Conservation (phyloP, 768 basidiomycete species). For the Calocybe indica region DNA sequence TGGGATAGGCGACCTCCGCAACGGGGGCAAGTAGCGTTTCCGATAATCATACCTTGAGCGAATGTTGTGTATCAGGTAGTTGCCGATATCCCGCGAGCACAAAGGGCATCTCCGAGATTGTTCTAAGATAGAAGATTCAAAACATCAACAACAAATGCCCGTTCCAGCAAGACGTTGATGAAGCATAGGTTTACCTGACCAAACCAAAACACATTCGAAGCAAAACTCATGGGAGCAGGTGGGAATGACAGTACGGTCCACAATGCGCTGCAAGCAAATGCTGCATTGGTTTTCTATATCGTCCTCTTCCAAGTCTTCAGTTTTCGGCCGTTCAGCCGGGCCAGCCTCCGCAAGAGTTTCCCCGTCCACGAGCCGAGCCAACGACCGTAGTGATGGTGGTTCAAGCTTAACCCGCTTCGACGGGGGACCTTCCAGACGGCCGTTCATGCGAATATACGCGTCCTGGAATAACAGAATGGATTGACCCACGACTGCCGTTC, state of each 20-base stretch:
- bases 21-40: constrained; percentile 70
- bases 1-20: constrained; percentile 45
- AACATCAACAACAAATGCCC: background rate
- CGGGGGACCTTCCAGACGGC: constrained; percentile 19
- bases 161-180: constrained; percentile 2
- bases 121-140: constrained; percentile 28
- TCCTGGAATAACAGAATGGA: too few relatives aligned
- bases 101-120: constrained; percentile 78
- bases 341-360: background rate
- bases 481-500: too few relatives aligned
- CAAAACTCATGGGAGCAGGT: constrained; percentile 91
- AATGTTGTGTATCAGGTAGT: constrained; percentile 75
- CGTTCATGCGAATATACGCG: constrained; percentile 5
- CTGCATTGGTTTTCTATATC: constrained; percentile 62
- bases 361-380: constrained; percentile 2
- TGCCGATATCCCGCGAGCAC: constrained; percentile 61
- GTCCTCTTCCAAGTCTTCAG: constrained; percentile 18
- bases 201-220: constrained; percentile 83
- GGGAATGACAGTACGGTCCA: constrained; percentile 78
- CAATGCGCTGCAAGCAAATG: constrained; percentile 77
- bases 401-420: constrained; percentile 35
- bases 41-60: constrained; percentile 76
- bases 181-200: constrained; percentile 57
- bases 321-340: background rate
- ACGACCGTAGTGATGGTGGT: constrained; percentile 9